Conservation (phyloP, 1,139 yeast genomes). For the Diutina rugosa region DNA sequence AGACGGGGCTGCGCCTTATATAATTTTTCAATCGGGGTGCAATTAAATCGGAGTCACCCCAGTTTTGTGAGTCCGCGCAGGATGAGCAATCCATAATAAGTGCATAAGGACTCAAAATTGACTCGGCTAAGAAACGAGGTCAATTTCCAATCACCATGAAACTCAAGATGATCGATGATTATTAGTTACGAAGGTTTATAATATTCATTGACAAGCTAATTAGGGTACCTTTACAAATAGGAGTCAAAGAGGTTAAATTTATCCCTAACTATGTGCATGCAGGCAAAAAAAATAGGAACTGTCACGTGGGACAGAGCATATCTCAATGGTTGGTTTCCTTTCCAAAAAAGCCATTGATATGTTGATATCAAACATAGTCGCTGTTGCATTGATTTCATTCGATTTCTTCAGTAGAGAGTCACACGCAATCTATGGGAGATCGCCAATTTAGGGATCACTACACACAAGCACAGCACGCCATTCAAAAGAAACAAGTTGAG, state of each 20-base stretch:
- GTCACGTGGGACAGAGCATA: background rate
- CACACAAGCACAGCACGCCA: conserved; percentile 64
- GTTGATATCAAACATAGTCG: background rate
- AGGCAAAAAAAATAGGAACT: background rate
- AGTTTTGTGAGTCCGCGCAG: background rate
- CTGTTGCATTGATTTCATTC: background rate
- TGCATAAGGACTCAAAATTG: background rate
- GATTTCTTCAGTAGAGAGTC: conserved; percentile 23
- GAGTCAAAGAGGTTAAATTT: background rate
- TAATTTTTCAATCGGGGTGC: background rate
- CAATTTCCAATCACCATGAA: background rate
- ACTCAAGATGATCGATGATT: background rate
- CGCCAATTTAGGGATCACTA: conserved; percentile 86
- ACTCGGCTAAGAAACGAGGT: background rate
- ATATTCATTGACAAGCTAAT: background rate
- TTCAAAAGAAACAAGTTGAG: conserved; percentile 67
- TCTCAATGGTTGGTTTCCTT: background rate
- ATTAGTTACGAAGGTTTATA: background rate
- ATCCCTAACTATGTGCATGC: background rate
- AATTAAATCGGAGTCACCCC: background rate
- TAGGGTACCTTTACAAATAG: background rate
- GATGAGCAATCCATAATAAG: background rate
- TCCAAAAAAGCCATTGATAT: background rate
- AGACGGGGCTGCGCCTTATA: background rate
- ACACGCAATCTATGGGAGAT: conserved; percentile 67